Evolutionary conservation across 805 yeast genomes (phyloP), one percentile per base, ranked within the genome.

Genomic region (Ogataea populi-albae): DNA sequence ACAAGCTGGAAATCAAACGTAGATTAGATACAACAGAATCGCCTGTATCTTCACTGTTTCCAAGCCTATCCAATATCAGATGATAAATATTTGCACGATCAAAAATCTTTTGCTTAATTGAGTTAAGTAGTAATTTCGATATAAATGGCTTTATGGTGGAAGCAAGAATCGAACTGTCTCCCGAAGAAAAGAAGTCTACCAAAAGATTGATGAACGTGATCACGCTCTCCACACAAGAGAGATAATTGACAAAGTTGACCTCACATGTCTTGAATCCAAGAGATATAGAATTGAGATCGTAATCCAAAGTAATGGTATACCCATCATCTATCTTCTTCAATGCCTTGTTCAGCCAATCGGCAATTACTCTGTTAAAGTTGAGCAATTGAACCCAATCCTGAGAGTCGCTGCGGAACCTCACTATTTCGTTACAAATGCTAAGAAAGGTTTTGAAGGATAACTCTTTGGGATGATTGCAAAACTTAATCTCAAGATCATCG

Each of bases 181-280:
- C 6, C 5, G 32, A 27, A 15, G 20, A 5, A 33, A 38, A 38
- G 26, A 37, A 35, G 21, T 43, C 47, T 25, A 45, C 20, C n/a
- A 54, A 37, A 12, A 32, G 14, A 34, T 57, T 44, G 23, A 54
- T 50, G 30, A 59, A 56, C n/a, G 25, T 25, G 8, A 56, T 44
- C 4, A 51, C 12, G 9, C 32, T 30, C 30, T 49, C 52, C 16
- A 52, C 24, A 3, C 60, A 50, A n/a, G 38, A 22, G 11, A 46
- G 30, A 28, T 38, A 48, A 1, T 29, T 26, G 1, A 14, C 5
- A 23, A 41, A 39, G 12, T 30, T 11, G 26, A 16, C 4, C 12
- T 17, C 26, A 7, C 30, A 6, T 10, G 30, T 10, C 21, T 32
- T 19, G 11, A 49, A 16, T 1, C 17, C 20, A 10, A 54, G 11